These are phyloP conservation scores for Penicillium psychrosexuale DNA, from an alignment of 2,329 filamentous ascomycete species.

Conservation along the genomic window DNA sequence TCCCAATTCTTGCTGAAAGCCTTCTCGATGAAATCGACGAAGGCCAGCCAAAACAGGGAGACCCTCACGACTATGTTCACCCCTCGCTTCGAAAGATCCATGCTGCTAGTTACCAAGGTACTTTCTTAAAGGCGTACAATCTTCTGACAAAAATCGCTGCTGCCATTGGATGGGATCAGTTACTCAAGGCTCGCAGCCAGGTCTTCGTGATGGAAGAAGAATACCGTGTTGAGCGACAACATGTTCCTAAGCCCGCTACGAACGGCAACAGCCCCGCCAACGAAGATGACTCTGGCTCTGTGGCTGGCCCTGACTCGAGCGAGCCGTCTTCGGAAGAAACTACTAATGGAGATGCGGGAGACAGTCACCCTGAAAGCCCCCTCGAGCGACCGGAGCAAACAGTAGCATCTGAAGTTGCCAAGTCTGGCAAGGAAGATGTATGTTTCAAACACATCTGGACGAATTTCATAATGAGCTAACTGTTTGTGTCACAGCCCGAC, in stretches of 20 bases:
- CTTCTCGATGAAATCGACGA: slow-evolving; percentile 95
- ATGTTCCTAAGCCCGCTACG: slow-evolving; percentile 68
- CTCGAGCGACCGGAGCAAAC: slow-evolving; percentile 79
- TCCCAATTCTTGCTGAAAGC: slow-evolving; percentile 84
- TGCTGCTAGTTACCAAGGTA: slow-evolving; percentile 87
- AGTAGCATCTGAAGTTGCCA: slow-evolving; percentile 72
- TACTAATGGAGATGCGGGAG: slow-evolving; percentile 33
- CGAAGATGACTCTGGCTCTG: slow-evolving; percentile 26
- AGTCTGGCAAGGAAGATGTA: slow-evolving; percentile 70
- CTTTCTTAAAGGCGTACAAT: slow-evolving; percentile 90
- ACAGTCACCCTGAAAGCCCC: slow-evolving; percentile 33
- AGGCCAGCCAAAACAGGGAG: slow-evolving; percentile 67
- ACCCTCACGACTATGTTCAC: slow-evolving; percentile 81
- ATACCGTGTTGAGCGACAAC: slow-evolving; percentile 72
- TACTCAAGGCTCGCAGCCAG: slow-evolving; percentile 89
- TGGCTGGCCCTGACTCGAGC: slow-evolving; percentile 21
- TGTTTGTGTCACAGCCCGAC: slow-evolving; percentile 49
- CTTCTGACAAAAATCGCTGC: slow-evolving; percentile 93
- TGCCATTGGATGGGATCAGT: slow-evolving; percentile 96
- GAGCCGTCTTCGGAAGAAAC: slow-evolving; percentile 23
- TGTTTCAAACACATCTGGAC: slow-evolving; percentile 25
- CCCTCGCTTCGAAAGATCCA: slow-evolving; percentile 80
- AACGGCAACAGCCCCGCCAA: slow-evolving; percentile 37
- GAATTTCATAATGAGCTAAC: slow-evolving; percentile 7
- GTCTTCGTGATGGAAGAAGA: slow-evolving; percentile 99